Base-by-base conservation (phyloP, 2,329 filamentous ascomycete genomes). In the Botrytis fabae region DNA sequence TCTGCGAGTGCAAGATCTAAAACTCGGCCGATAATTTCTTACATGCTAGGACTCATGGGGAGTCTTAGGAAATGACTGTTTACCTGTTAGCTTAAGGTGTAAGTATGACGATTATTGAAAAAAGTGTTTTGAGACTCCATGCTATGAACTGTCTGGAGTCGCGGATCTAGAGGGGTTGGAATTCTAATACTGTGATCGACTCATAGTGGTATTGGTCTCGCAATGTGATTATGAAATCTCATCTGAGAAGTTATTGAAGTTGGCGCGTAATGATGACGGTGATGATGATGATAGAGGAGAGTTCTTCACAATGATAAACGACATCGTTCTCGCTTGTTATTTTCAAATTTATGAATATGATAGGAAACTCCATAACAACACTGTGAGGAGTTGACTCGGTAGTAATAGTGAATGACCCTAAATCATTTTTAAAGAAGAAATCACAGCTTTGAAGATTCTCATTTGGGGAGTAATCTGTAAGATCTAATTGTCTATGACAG, bases 141-240 rank as follows among this genome's bases (percentile, higher is more conserved):
- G 20, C 4, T 46, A 22, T 48, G 20, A 4, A 48, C 46, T 22
- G 20, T 9, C 3, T 48, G 2, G 8, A 3, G 20, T 48, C 1
- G 22, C 9, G 51, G 4, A 28, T 28, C n/a, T 54, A 28, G 2
- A 7, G 10, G 14, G 0, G 0, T 57, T 28, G 18, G 6, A 28
- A 3, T 16, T 28, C 0, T 57, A 12, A 28, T 28, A 9, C 0
- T 28, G 6, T 18, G 7, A 9, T 28, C 28, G 4, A 0, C 1
- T 57, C 2, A 6, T 18, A 28, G 12, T 18, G n/a, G 14, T 28
- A 14, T 57, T 6, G 48, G 4, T 51, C 12, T 51, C 25, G 48
- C 0, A 2, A 7, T n/a, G 0, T 6, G 10, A 0, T 51, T n/a
- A 7, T 14, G 12, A 6, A 35, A 35, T 35, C 35, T 35, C 16